These are phyloP conservation scores for Saturnispora mendoncae DNA, from an alignment of 805 yeast species.

Conservation along the genomic window DNA sequence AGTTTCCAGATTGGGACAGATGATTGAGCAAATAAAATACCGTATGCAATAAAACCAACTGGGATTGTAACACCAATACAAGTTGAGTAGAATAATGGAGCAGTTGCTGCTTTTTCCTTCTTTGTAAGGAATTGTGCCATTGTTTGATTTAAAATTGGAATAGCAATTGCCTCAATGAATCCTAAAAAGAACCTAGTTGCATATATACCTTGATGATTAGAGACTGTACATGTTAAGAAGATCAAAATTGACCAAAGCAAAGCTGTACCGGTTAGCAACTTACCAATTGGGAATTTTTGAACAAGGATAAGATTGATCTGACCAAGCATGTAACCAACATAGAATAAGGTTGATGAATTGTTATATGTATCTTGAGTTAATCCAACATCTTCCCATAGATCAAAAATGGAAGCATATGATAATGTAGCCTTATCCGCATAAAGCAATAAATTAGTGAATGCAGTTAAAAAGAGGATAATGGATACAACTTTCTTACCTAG, in stretches of 20 bases:
- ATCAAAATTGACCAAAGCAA: conserved; percentile 30
- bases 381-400: conserved; percentile 37
- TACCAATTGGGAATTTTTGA: conserved; percentile 31
- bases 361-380: conserved; percentile 35
- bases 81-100: conserved; percentile 25
- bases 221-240: conserved; percentile 36
- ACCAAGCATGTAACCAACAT: conserved; percentile 38
- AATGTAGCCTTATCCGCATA: conserved; percentile 46
- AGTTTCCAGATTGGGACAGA: conserved; percentile 35
- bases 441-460: conserved; percentile 34
- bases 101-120: conserved; percentile 35
- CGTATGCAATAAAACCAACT: conserved; percentile 28
- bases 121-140: conserved; percentile 42
- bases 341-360: conserved; percentile 39
- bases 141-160: conserved; percentile 38
- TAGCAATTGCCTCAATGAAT: conserved; percentile 30
- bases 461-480: conserved; percentile 29
- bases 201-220: conserved; percentile 37
- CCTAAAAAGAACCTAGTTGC: conserved; percentile 34
- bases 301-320: conserved; percentile 33
- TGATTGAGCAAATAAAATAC: conserved; percentile 16
- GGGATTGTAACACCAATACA: conserved; percentile 38
- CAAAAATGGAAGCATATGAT: conserved; percentile 40
- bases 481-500: conserved; percentile 33
- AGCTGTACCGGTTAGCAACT: conserved; percentile 23